phyloP scores from a whole-genome alignment of 148 eudicot genomes.

The Amaranthus cruentus region DNA sequence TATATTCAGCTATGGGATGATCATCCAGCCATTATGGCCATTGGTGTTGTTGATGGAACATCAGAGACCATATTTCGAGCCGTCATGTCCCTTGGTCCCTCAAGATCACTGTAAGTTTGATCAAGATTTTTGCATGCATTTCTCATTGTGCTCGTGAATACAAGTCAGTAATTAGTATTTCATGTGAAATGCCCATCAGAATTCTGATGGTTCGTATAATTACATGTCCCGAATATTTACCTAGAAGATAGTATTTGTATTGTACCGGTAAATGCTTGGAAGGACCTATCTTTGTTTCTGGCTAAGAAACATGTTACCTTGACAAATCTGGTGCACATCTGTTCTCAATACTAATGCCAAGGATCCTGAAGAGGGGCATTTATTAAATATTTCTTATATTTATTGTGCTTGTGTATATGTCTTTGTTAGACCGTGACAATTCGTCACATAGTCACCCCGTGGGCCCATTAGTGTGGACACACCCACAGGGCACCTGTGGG shows the following conservation, averaged over 20 bases:
- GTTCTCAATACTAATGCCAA: neutral
- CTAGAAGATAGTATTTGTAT: neutral
- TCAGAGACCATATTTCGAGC: conserved; percentile 61
- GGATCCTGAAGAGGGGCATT: neutral
- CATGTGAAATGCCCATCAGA: neutral
- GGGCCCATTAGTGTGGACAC: no score
- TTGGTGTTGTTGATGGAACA: conserved; percentile 59
- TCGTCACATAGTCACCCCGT: no score
- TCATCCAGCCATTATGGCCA: conserved; percentile 75
- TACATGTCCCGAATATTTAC: neutral
- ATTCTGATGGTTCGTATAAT: neutral
- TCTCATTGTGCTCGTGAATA: neutral
- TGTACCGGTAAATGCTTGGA: neutral
- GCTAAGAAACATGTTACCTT: neutral
- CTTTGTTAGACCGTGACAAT: no score
- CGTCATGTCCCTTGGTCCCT: conserved; percentile 68
- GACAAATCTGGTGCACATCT: neutral
- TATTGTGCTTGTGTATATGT: no score
- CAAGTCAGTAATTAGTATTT: neutral
- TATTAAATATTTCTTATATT: no score
- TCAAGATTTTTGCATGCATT: neutral
- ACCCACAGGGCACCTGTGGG: no score
- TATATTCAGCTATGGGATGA: conserved; percentile 49
- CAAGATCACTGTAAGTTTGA: conserved; percentile 65
- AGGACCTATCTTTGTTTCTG: neutral